Base-by-base conservation (phyloP, 2,329 filamentous ascomycete species). In the Penicillium sp. region DNA sequence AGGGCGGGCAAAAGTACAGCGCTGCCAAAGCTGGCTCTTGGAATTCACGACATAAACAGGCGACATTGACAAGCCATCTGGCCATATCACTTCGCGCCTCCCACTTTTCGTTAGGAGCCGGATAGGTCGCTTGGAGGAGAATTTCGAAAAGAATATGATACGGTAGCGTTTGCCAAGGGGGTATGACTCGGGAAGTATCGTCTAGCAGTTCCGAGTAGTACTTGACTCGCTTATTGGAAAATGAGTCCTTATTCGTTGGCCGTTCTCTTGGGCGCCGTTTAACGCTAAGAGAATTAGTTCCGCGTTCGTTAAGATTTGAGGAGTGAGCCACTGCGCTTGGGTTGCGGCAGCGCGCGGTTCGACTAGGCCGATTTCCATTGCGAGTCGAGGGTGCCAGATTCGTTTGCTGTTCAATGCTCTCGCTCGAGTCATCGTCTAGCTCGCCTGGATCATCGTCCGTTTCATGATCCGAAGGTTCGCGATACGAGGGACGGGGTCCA, bases 21-120 rank as follows among this genome's bases (percentile, higher is more conserved):
- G 84, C 87, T 5, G 86, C 86, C 47, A 94, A 73, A 1, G 89
- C 89, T 5, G 91, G 88, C 63, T 92, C 90, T 0, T 83, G 76
- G 53, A 92, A 91, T 2, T 79, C 71, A 47, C 79, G 83, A 62
- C 87, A 92, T 14, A 85, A 75, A 2, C 81, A 78, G 31, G 88
- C 85, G 40, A 83, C 76, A n/a, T 79, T 77, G 9, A 88, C 72
- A 6, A 95, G 81, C 88, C 88, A 91, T 54, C 67, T 67, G 9
- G 65, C 65, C 1, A 71, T 69, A 31, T 58, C 56, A 14, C 62
- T 58, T 29, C 68, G 64, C 11, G 45, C 57, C 5, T 52, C 56
- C 13, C 57, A 56, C n/a, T 59, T 62, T 44, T 70, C 64, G 63
- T 79, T 63, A 14, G 81, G 77, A 14, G 88, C 74, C 3, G 85